Base-by-base conservation (phyloP, 768 basidiomycete species). In the Rhizopogon salebrosus region DNA sequence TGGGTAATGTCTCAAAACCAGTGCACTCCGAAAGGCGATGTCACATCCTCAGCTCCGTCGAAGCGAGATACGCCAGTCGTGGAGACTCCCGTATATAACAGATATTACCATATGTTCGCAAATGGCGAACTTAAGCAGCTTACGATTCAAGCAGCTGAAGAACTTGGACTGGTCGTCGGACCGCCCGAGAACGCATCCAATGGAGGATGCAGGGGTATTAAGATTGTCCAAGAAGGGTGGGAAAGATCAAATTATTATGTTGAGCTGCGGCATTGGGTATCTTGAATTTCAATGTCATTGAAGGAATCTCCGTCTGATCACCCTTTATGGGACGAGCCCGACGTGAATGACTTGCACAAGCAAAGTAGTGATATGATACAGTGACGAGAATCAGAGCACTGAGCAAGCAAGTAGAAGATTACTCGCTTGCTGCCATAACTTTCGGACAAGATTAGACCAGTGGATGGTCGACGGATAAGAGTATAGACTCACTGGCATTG, bases 81-180 rank as follows among this genome's bases (percentile, higher is more conserved):
- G 39, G 54, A 60, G 53, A 67, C 68, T 45, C 72, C 80, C 56
- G 75, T 88, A 3, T 89, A 83, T 71, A 84, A 93, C 64, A 80
- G 97, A 51, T 99, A 97, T 65, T 99, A 99, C 65, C 97, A 99
- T 66, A 89, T 99, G 80, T 99, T 98, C 64, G 78, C 82, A 0
- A 73, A 81, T 39, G 89, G 86, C 18, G 97, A 99, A 69, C 78
- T 99, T 43, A 56, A 63, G 16, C 67, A 66, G 11, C 76, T 97
- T 9, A 80, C 88, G 5, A 51, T 56, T 7, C 74, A 80, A 31
- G 93, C 94, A 0, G 87, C 87, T 3, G 55, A 62, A 26, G 79
- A 72, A 22, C 65, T 92, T 54, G 79, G 72, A 0, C 63, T 93
- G 24, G 55, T 67, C 4, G 71, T 92, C 27, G 80, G 83, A 5